A percentile compares a stretch with the other conserved stretches of the same genome.
These are phyloP conservation scores for Candida cerambycidarum DNA, from an alignment of 805 yeast genomes.

Conservation along the genomic window DNA sequence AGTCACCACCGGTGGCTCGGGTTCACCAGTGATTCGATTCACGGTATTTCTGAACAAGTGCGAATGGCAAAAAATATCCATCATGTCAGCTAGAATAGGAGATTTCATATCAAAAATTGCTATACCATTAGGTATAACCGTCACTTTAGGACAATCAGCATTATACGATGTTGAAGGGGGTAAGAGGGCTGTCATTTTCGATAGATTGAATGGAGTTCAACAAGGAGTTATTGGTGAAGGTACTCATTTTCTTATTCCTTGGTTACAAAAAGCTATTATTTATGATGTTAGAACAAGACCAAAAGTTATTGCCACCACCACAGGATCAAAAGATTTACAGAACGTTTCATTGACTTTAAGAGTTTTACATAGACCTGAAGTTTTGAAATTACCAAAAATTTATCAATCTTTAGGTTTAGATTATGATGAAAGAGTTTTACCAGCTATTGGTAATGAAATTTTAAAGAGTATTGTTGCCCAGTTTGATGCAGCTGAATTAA, in stretches of 20 bases:
- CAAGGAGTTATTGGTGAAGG: constrained; percentile 93
- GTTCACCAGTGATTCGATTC: too few relatives aligned
- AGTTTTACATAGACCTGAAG: constrained; percentile 93
- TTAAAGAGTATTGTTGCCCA: constrained; percentile 89
- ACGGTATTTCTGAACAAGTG: too few relatives aligned
- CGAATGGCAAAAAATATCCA: not conserved
- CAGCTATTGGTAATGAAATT: constrained; percentile 90
- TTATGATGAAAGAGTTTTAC: constrained; percentile 91
- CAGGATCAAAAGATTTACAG: constrained; percentile 97
- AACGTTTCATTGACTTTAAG: constrained; percentile 91
- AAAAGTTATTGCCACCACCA: constrained; percentile 86
- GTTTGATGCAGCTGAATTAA: constrained; percentile 93
- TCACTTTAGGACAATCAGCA: constrained; percentile 75
- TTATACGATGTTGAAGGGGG: constrained; percentile 97
- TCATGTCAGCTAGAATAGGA: constrained; percentile 38
- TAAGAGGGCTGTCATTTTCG: constrained; percentile 91
- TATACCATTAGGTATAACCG: constrained; percentile 66
- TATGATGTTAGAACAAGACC: constrained; percentile 96
- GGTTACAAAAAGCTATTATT: constrained; percentile 89
- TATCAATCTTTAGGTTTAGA: constrained; percentile 91
- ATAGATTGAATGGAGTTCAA: constrained; percentile 86
- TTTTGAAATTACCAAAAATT: constrained; percentile 73
- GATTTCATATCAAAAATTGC: constrained; percentile 51
- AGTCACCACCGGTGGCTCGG: too few relatives aligned
- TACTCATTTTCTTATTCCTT: constrained; percentile 90